Conservation (phyloP, 495 filamentous ascomycete genomes). For the Penicillium pulvis region DNA sequence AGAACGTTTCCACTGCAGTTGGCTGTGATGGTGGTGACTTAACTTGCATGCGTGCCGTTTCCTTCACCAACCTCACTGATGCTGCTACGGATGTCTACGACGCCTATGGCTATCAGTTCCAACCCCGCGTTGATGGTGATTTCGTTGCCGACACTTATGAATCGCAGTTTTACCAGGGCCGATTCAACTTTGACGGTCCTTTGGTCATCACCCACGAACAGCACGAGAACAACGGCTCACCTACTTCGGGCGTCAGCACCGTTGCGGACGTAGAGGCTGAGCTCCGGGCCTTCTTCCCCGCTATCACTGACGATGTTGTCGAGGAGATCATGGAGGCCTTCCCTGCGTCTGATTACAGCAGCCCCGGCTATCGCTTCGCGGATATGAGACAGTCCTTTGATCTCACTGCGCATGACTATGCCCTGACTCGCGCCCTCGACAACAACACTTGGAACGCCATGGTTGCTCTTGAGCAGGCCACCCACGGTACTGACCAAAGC, state of each 20-base stretch:
- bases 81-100: neutral
- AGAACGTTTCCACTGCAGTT: constrained; percentile 37
- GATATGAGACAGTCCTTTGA: constrained; percentile 41
- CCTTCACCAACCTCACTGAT: neutral
- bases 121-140: constrained; percentile 40
- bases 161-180: constrained; percentile 38
- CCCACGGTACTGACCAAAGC: constrained; percentile 37
- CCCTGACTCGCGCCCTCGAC: constrained; percentile 31
- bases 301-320: constrained; percentile 34
- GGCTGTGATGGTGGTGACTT: constrained; percentile 31
- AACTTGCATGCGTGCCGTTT: constrained; percentile 10
- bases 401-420: constrained; percentile 34
- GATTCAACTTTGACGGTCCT: constrained; percentile 40
- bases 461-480: constrained; percentile 29
- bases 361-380: constrained; percentile 31
- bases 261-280: constrained; percentile 31
- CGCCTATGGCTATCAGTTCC: constrained; percentile 30
- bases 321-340: constrained; percentile 27
- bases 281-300: constrained; percentile 35
- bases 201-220: constrained; percentile 36
- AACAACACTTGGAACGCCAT: constrained; percentile 39
- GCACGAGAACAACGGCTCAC: constrained; percentile 34
- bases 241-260: constrained; percentile 31
- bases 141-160: constrained; percentile 40
- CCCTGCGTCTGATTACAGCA: constrained; percentile 35